Evolutionary conservation across 2,329 filamentous ascomycete genomes (phyloP).

Genomic region (Colletotrichum orbiculare): DNA sequence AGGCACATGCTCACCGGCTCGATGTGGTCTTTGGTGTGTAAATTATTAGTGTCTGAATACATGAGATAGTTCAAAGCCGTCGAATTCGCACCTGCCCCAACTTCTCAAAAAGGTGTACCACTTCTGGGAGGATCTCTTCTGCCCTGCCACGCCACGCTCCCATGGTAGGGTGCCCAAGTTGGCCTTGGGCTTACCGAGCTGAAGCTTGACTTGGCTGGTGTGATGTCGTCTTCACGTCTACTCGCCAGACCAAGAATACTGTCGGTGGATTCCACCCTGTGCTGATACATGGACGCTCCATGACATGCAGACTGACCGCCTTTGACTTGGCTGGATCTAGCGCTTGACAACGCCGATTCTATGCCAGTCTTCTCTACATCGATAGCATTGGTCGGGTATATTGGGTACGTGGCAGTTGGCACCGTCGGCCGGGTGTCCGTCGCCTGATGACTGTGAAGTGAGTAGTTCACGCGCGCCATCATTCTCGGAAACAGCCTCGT

Average conservation of each 20-base stretch:
- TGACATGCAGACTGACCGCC: constrained; percentile 7
- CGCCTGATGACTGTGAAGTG: constrained; percentile 16
- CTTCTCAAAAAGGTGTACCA: too few species aligned
- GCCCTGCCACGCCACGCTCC: too few species aligned
- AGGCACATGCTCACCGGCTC: too few species aligned
- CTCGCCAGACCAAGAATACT: constrained; percentile 28
- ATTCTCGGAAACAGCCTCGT: constrained; percentile 24
- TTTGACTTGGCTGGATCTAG: constrained; percentile 14
- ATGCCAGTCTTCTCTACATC: constrained; percentile 19
- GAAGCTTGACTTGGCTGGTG: constrained; percentile 8
- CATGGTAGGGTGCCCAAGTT: neutral
- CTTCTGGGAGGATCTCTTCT: too few species aligned
- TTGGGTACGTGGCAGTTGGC: constrained; percentile 17
- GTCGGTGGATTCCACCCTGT: constrained; percentile 13
- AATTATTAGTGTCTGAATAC: too few species aligned
- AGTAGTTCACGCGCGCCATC: constrained; percentile 31
- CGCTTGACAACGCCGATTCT: constrained; percentile 17
- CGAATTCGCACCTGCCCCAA: too few species aligned
- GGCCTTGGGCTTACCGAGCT: constrained; percentile 4
- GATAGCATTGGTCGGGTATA: neutral
- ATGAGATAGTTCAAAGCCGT: too few species aligned
- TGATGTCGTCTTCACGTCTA: constrained; percentile 21
- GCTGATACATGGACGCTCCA: constrained; percentile 11
- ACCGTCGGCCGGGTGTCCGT: constrained; percentile 16
- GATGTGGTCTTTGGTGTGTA: too few species aligned